These are phyloP conservation scores for Debaryomyces sp. DNA, from an alignment of 1,139 yeast genomes.

Conservation along the genomic window DNA sequence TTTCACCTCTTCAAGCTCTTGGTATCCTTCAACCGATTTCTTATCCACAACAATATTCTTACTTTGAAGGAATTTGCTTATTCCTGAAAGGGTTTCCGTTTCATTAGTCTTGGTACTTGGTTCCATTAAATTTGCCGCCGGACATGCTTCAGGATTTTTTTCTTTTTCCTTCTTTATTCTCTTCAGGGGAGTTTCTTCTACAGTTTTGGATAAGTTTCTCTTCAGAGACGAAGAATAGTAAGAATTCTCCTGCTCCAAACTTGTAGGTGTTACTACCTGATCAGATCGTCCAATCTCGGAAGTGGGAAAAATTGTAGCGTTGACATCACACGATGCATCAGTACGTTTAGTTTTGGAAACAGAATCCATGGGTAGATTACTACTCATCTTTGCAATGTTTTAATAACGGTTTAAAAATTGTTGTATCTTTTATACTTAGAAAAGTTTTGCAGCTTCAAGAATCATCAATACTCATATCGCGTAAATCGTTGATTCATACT, in stretches of 20 bases:
- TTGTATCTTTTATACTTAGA: neutral
- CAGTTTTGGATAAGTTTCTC: neutral
- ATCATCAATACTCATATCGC: neutral
- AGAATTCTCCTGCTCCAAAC: neutral
- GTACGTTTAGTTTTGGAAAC: neutral
- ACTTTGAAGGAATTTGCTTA: neutral
- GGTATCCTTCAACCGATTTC: neutral
- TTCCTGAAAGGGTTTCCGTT: neutral
- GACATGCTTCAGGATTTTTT: neutral
- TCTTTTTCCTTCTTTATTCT: neutral
- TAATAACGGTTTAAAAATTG: no score
- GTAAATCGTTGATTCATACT: conserved; percentile 2
- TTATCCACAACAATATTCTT: neutral
- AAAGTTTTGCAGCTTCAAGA: neutral
- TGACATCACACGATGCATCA: neutral
- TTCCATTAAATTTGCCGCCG: conserved; percentile 1
- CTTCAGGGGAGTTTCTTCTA: neutral
- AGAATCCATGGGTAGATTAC: neutral
- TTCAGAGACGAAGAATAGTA: neutral
- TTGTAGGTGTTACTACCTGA: conserved; percentile 7
- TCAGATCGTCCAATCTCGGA: conserved; percentile 1
- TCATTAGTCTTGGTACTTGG: neutral
- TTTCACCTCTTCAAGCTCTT: neutral
- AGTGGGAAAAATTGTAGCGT: neutral
- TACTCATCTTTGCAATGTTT: neutral